Conservation (phyloP, 1,284 basidiomycete genomes). For the Cerrena zonata region DNA sequence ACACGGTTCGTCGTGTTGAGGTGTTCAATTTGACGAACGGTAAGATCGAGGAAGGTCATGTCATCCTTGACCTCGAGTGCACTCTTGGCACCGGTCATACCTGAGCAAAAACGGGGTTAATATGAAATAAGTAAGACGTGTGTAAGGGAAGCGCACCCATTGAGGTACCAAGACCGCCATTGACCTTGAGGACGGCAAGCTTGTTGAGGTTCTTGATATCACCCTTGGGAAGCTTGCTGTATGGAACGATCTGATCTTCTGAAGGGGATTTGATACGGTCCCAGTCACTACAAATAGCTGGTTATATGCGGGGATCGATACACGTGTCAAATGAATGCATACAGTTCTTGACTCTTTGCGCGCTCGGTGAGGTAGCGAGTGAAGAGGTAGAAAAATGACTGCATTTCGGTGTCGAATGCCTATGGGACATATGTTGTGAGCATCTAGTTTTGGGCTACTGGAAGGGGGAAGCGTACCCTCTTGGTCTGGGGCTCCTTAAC, state of each 20-base stretch:
- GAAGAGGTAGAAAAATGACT: slow-evolving; percentile 98
- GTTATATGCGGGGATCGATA: slow-evolving; percentile 5
- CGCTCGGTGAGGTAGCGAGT: slow-evolving; percentile 95
- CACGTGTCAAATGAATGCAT: slow-evolving; percentile 32
- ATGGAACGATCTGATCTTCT: slow-evolving; percentile 87
- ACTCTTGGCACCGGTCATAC: slow-evolving; percentile 90
- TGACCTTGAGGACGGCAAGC: slow-evolving; percentile 98
- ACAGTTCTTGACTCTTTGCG: slow-evolving; percentile 94
- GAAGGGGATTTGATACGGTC: slow-evolving; percentile 95
- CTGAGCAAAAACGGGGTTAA: slow-evolving; percentile 33
- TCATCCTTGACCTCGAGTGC: slow-evolving; percentile 91
- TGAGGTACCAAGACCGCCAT: slow-evolving; percentile 96
- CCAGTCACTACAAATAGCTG: slow-evolving; percentile 71
- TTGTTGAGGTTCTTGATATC: slow-evolving; percentile 79
- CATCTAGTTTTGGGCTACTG: slow-evolving; percentile 7
- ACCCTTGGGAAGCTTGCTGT: slow-evolving; percentile 63
- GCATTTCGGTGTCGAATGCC: slow-evolving; percentile 98
- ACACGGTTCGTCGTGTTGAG: slow-evolving; percentile 68
- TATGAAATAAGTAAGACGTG: background rate
- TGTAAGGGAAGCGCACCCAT: slow-evolving; percentile 60
- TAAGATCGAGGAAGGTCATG: slow-evolving; percentile 98
- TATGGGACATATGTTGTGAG: slow-evolving; percentile 29
- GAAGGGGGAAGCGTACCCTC: slow-evolving; percentile 53
- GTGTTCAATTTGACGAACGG: slow-evolving; percentile 93
- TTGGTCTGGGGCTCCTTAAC: slow-evolving; percentile 75